Evolutionary conservation across 148 eudicot genomes (phyloP), one percentile per base, ranked within the genome.

Genomic region (Polygonum aviculare): DNA sequence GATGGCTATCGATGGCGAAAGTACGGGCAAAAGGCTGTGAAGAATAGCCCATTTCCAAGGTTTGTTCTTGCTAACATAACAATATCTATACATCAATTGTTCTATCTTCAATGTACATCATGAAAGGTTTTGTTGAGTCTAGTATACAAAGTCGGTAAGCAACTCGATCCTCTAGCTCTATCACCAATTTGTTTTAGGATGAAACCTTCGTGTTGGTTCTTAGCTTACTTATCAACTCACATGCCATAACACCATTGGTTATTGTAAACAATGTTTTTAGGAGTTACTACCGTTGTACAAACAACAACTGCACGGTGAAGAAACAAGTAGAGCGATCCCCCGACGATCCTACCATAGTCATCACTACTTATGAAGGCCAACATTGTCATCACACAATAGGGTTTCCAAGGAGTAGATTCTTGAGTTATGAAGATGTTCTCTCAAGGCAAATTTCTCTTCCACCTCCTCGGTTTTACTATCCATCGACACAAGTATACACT

Each of bases 31-130:
- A 94, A 94, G 77, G 97, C 98, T 33, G 98, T 94, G 12, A 94
- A 94, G 84, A 92, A 92, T 74, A 94, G 98, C 82, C 97, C 98
- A 36, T 95, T 86, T 80, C 98, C 98, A 45, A 94, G 98, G 98
- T 44, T 6, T 2, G 21, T 10, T 16, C 31, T 36, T 40, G 9
- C 1, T 44, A 6, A 5, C 47, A 44, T 10, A 44, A 44, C 47
- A 44, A 6, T 44, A 7, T 44, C 9, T 44, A 44, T 44, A 6
- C 47, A 7, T 44, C 31, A 26, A 26, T 26, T 26, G 31, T 26
- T 26, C 31, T 26, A 26, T 26, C 31, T 26, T 26, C 31, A 26
- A 26, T 26, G 31, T 26, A 26, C 31, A 26, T 26, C 1, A 26
- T 26, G 31, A 26, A 26, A 26, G 1, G 8, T 6, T 7, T 1